Base-by-base conservation (phyloP, 2,329 filamentous ascomycete genomes). In the Calycina herbarum region DNA sequence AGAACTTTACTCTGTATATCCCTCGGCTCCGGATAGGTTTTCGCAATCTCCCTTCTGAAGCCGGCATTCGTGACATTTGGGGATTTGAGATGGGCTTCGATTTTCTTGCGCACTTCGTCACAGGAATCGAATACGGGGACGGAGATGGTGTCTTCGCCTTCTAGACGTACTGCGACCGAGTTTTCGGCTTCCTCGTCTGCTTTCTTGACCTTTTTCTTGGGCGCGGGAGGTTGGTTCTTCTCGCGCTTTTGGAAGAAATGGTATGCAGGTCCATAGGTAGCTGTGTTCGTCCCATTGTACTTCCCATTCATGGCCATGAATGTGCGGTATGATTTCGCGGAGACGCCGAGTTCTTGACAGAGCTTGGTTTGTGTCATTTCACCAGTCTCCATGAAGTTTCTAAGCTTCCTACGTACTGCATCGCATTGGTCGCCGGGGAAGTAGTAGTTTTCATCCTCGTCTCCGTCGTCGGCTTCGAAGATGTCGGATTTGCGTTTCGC, bases 71-170 rank as follows among this genome's bases (percentile, higher is more conserved):
- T 86, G 61, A 85, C 76, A 56, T 77, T 77, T 0, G 80, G 77
- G 58, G 81, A 77, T n/a, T 75, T 73, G 10, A 88, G 77, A 66
- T 83, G 76, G 0, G 80, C 79, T 31, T 78, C 78, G 70, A 88
- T 86, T 77, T 88, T 87, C 72, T 78, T 80, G 58, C 86, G 82
- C 15, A 88, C 73, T 61, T 84, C 83, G 68, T 87, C 82, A 75
- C 85, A 88, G 5, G 82, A 84, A 67, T 88, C 85, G 71, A 78
- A 87, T 38, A 88, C 76, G 0, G 77, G 75, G 6, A 87, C 83
- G 0, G 65, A 70, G 40, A 79, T 77, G 0, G 74, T 71, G 0
- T 79, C 79, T 73, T 88, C 85, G 13, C 82, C 81, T 0, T 77
- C 75, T 0, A 88, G 77, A 8, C 73, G 61, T 33, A 86, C 73